Base-by-base conservation (phyloP, 331 rosid species). In the Malus hybrid region DNA sequence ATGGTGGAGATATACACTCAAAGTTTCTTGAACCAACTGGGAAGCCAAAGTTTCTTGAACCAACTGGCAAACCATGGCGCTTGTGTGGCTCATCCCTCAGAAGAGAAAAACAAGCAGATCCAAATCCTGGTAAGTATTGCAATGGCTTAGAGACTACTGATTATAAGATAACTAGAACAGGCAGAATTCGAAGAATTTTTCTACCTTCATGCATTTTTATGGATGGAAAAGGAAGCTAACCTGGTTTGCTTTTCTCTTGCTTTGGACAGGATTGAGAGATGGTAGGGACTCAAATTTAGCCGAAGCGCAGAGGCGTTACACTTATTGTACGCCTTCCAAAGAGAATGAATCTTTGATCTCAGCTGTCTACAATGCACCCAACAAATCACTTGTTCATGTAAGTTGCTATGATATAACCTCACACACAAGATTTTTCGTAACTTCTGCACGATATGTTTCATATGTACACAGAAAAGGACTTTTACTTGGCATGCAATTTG, bases 241-340 rank as follows among this genome's bases (percentile, higher is more conserved):
- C 19, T 71, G 74, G 15, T 36, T 64, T 65, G 26, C 2, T 1
- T 28, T 69, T 9, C 66, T 13, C 28, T 66, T 76, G 62, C 56
- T 72, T 57, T 66, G 64, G 44, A 33, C 75, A 83, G 87, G 74
- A 74, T n/a, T 53, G 46, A 56, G 71, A 79, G 36, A 50, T 76
- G 76, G 53, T 42, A 29, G n/a, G 48, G 33, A 34, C 32, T 80
- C 74, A 6, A 61, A 63, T 36, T 71, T 42, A 22, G 18, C 33
- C 4, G 68, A 42, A 29, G 42, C 26, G 5, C 76, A 71, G 20
- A 75, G 55, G 36, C 75, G 72, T 36, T 26, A 53, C 29, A 58
- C 74, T 28, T 65, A 66, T 36, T n/a, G 20, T 66, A 61, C 19
- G 70, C 86, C 78, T 58, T 33, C 70, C 68, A 63, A 42, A 15